Base-by-base conservation (phyloP, 2,329 filamentous ascomycete species). In the Fusarium sp. region DNA sequence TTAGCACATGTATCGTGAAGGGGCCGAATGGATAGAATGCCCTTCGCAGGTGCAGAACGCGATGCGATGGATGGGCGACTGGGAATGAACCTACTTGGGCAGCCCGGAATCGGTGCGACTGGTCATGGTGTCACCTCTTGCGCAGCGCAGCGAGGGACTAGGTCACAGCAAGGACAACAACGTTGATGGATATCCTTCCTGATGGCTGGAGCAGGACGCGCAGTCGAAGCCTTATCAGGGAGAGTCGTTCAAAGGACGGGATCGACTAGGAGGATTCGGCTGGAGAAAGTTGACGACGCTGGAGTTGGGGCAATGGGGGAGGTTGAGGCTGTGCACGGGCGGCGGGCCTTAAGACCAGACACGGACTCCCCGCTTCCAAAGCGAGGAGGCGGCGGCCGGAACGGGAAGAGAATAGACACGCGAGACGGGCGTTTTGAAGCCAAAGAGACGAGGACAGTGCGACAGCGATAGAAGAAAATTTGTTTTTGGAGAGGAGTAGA, bases 71-170 rank as follows among this genome's bases (percentile, higher is more conserved):
- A 65, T 43, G 45, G 58, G 54, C 57, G 29, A 59, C 59, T 63
- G 52, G 60, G 29, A 66, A 65, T 70, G 68, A 63, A 80, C 83
- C 78, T 74, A 84, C 83, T 75, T 80, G 41, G 81, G 78, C 72
- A 80, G 77, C 76, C 82, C 82, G 71, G 83, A 78, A 74, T 84
- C 83, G 69, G 80, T 78, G 76, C 83, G 83, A 79, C 75, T 79
- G 74, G 78, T 80, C 78, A 80, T 80, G 76, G 72, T 77, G 78
- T 77, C 76, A 76, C 76, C 75, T 76, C 75, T 74, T 73, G 71
- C 71, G 75, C 70, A 75, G 72, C 71, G 77, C 75, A 75, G 76
- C 73, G 73, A 78, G 72, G 72, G 71, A 79, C 75, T 78, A 70
- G 73, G 69, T 72, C 72, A 77, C 75, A 67, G 67, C 74, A 68